Evolutionary conservation across 2,329 filamentous ascomycete species (phyloP).

Genomic region (Gnomoniopsis sp.): DNA sequence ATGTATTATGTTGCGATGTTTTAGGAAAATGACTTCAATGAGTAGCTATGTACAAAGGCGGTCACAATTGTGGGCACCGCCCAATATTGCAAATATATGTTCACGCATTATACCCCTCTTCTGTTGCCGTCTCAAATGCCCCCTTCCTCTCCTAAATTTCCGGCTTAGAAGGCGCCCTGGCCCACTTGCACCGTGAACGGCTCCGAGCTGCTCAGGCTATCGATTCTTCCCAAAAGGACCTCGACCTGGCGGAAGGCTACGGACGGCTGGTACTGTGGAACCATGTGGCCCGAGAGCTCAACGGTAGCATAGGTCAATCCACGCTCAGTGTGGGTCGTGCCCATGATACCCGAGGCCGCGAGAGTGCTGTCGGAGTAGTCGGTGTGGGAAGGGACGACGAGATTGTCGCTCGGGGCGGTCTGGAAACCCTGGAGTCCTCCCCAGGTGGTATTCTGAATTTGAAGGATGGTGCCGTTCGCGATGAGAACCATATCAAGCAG

Average conservation of each 20-base stretch:
- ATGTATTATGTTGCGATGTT: too few species aligned
- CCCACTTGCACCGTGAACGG: constrained; percentile 33
- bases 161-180: background rate
- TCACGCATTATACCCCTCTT: too few species aligned
- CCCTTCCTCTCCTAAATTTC: too few species aligned
- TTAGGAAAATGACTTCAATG: too few species aligned
- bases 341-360: constrained; percentile 64
- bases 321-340: constrained; percentile 68
- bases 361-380: constrained; percentile 36
- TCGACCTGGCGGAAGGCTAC: constrained; percentile 71
- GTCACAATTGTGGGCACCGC: too few species aligned
- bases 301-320: constrained; percentile 70
- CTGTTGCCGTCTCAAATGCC: too few species aligned
- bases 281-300: constrained; percentile 63
- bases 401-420: constrained; percentile 50
- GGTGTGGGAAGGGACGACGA: constrained; percentile 64
- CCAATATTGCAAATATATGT: too few species aligned
- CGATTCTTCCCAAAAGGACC: constrained; percentile 68
- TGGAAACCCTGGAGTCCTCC: constrained; percentile 67
- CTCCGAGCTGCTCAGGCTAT: constrained; percentile 44
- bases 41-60: too few species aligned
- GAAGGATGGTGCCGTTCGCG: constrained; percentile 62
- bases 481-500: constrained; percentile 64
- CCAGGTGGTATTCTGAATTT: constrained; percentile 77
- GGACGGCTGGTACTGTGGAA: constrained; percentile 64